Conservation (phyloP, 2,329 filamentous ascomycete genomes). For the Penicillium sp. region DNA sequence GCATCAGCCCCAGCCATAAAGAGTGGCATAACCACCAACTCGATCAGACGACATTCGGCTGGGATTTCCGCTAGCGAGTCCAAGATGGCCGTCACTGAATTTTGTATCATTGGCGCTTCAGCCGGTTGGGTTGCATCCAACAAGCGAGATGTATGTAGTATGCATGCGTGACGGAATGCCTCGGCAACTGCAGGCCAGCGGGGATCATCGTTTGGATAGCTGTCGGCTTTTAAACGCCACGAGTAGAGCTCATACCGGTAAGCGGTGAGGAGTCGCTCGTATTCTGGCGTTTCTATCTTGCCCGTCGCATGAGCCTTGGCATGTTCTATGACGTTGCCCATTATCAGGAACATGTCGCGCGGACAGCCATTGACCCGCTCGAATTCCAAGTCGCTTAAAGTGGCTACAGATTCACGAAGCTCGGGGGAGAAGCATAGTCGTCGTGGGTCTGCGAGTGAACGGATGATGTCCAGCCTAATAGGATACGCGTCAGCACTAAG, state of each 20-base stretch:
- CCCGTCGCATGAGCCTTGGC: constrained; percentile 27
- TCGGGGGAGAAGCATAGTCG: constrained; percentile 31
- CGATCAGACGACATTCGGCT: constrained; percentile 23
- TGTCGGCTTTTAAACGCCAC: constrained; percentile 22
- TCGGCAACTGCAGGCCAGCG: constrained; percentile 29
- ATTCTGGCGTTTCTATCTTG: constrained; percentile 7
- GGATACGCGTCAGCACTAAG: not conserved
- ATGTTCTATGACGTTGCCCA: constrained; percentile 29
- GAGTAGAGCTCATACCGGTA: constrained; percentile 22
- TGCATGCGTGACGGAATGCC: constrained; percentile 30
- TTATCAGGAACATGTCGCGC: constrained; percentile 31
- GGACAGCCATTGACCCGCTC: constrained; percentile 35
- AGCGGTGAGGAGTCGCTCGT: constrained; percentile 1
- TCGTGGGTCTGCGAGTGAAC: constrained; percentile 28
- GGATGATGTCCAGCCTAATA: constrained; percentile 34
- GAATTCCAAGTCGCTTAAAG: constrained; percentile 26
- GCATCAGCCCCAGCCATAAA: constrained; percentile 34
- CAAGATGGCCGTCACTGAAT: constrained; percentile 28
- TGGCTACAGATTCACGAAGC: constrained; percentile 28
- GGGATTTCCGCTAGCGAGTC: constrained; percentile 30
- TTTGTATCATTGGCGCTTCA: constrained; percentile 24
- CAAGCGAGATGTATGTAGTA: constrained; percentile 30
- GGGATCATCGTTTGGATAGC: constrained; percentile 25
- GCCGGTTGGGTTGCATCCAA: constrained; percentile 25
- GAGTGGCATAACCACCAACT: constrained; percentile 31